A percentile compares a stretch with the other conserved stretches of the same genome.
These are phyloP conservation scores for Dryadomyces quercus-mongolicae DNA, from an alignment of 2,329 filamentous ascomycete genomes.

Conservation along the genomic window DNA sequence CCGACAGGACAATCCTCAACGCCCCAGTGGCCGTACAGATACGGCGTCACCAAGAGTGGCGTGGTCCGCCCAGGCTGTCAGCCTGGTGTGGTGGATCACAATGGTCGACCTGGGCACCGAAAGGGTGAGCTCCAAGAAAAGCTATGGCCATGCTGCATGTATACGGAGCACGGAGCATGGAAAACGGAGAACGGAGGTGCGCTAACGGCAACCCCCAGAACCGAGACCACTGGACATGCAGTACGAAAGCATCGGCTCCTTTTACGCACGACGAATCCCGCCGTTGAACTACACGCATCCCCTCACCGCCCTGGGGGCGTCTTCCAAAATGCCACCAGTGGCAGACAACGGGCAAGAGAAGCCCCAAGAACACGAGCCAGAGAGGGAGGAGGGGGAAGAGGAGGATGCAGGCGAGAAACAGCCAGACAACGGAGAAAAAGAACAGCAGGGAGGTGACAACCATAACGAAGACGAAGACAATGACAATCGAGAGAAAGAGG, in stretches of 20 bases:
- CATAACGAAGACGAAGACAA: neutral
- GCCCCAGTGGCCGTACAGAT: neutral
- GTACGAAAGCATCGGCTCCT: neutral
- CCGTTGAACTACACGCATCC: neutral
- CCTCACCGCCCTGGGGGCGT: no score
- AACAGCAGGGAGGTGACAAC: neutral
- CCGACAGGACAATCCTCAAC: neutral
- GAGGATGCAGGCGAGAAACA: neutral
- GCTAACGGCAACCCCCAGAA: neutral
- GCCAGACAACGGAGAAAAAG: neutral
- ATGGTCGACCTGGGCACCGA: neutral
- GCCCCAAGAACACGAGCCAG: neutral
- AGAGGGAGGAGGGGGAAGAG: neutral
- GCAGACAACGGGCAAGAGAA: neutral
- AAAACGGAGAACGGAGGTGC: neutral
- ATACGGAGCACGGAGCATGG: no score
- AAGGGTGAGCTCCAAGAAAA: neutral
- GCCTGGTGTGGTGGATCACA: constrained; percentile 1
- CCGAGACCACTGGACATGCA: neutral
- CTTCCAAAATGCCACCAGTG: neutral
- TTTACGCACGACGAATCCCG: neutral
- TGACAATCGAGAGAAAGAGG: neutral
- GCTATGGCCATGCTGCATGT: neutral
- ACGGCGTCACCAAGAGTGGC: neutral
- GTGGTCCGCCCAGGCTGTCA: neutral